Percentiles rank a stretch among this genome's conserved stretches.
phyloP scores from a whole-genome alignment of 805 yeast genomes.

The Tetrapisispora namnaoensis region DNA sequence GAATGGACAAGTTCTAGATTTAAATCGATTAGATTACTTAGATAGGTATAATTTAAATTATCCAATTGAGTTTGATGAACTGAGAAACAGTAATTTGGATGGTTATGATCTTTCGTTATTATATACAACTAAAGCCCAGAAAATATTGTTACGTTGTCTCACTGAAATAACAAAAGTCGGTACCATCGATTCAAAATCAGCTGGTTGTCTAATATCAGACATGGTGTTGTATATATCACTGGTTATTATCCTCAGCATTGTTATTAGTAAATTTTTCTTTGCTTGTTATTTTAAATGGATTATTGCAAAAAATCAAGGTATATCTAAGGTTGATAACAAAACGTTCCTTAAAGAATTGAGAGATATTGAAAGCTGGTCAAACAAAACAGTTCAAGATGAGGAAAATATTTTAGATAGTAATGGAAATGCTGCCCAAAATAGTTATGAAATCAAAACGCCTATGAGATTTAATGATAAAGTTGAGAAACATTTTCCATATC shows the following conservation, averaged over 20 bases:
- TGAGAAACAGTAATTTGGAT: slow-evolving; percentile 40
- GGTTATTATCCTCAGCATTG: slow-evolving; percentile 75
- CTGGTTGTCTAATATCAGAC: slow-evolving; percentile 88
- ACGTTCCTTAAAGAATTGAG: slow-evolving; percentile 53
- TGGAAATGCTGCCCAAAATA: background rate
- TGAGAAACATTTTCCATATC: background rate
- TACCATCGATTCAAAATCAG: slow-evolving; percentile 72
- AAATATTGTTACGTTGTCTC: slow-evolving; percentile 69
- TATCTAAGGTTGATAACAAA: slow-evolving; percentile 47
- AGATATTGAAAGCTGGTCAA: slow-evolving; percentile 79
- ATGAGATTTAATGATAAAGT: background rate
- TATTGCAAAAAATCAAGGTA: slow-evolving; percentile 73
- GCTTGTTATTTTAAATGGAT: slow-evolving; percentile 89
- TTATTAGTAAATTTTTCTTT: slow-evolving; percentile 62
- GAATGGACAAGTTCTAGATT: slow-evolving; percentile 80
- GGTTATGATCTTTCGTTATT: slow-evolving; percentile 80
- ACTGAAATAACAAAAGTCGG: slow-evolving; percentile 84
- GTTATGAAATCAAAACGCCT: background rate
- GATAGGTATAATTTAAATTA: slow-evolving; percentile 56
- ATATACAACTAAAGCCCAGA: slow-evolving; percentile 49
- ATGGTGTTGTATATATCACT: slow-evolving; percentile 74
- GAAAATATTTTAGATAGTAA: background rate
- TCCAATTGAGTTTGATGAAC: slow-evolving; percentile 58
- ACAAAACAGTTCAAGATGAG: slow-evolving; percentile 25
- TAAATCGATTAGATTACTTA: slow-evolving; percentile 68